A percentile compares a stretch with the other conserved stretches of the same genome.
Conservation (phyloP, 495 filamentous ascomycete species). For the Apodospora peruviana region DNA sequence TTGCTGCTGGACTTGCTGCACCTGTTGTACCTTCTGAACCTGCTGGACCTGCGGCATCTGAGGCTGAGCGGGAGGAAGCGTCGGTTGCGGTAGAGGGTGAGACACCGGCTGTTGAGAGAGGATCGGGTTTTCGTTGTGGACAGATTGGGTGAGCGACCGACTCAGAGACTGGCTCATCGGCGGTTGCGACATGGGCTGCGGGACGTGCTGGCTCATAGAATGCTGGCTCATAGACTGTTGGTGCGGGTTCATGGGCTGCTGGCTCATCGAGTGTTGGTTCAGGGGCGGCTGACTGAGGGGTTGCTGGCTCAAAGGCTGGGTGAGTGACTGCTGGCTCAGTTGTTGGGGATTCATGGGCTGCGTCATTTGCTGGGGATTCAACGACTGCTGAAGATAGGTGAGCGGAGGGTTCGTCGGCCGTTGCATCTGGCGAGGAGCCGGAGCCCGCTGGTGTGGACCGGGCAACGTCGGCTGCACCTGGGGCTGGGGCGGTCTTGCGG, state of each 20-base stretch:
- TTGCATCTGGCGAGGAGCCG: conserved; percentile 30
- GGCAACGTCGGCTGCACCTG: conserved; percentile 30
- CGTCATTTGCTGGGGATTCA: conserved; percentile 22
- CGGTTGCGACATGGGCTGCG: conserved; percentile 12
- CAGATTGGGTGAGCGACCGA: conserved; percentile 21
- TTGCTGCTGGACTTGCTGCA: conserved; percentile 29
- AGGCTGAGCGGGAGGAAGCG: conserved; percentile 18
- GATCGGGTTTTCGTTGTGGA: conserved; percentile 28
- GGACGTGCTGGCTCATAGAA: conserved; percentile 5
- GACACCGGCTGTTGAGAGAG: conserved; percentile 22
- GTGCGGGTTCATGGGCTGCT: conserved; percentile 12
- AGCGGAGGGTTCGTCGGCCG: conserved; percentile 17
- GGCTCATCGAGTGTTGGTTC: conserved; percentile 6
- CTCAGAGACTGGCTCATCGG: conserved; percentile 12
- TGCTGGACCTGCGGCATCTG: conserved; percentile 21
- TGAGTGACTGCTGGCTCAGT: conserved; percentile 11
- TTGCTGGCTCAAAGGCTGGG: conserved; percentile 6
- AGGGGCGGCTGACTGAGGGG: conserved; percentile 5
- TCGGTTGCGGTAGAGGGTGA: conserved; percentile 21
- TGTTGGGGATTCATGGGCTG: conserved; percentile 16
- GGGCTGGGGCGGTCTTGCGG: conserved; percentile 26
- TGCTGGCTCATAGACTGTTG: conserved; percentile 18
- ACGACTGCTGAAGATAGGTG: conserved; percentile 29
- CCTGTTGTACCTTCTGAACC: conserved; percentile 15
- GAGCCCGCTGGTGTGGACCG: conserved; percentile 31